Evolutionary conservation across 2,329 filamentous ascomycete genomes (phyloP).

Genomic region (Penicillium griseofulvum): DNA sequence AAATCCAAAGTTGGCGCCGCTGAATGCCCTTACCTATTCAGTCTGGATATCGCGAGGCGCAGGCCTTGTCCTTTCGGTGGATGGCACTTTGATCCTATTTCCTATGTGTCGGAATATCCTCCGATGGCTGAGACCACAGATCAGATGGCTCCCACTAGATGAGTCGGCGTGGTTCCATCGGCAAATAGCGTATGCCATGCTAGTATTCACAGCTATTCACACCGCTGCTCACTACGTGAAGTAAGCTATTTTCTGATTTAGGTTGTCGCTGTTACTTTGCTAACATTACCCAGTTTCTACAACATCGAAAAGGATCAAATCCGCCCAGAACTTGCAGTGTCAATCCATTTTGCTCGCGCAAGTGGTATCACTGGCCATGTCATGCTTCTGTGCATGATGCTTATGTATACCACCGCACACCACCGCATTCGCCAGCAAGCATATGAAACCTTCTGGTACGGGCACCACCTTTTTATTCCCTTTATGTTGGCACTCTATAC

Average conservation of each 20-base stretch:
- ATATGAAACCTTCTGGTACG: constrained; percentile 99
- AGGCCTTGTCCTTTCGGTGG: constrained; percentile 77
- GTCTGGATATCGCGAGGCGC: constrained; percentile 97
- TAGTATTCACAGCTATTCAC: constrained; percentile 79
- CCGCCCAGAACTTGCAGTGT: constrained; percentile 72
- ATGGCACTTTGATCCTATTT: constrained; percentile 82
- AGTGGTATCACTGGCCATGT: constrained; percentile 94
- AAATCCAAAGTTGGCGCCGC: constrained; percentile 66
- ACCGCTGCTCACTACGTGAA: constrained; percentile 88
- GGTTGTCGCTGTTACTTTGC: not conserved
- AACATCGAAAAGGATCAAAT: constrained; percentile 87
- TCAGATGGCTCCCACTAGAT: constrained; percentile 87
- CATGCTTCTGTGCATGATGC: constrained; percentile 97
- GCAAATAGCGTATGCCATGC: constrained; percentile 84
- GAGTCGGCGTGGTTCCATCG: constrained; percentile 97
- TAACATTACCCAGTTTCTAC: constrained; percentile 68
- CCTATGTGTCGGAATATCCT: constrained; percentile 94
- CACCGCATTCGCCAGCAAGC: constrained; percentile 92
- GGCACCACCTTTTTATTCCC: constrained; percentile 95
- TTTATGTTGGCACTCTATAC: constrained; percentile 94
- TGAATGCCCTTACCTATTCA: constrained; percentile 81
- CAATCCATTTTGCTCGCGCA: constrained; percentile 87
- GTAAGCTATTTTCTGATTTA: constrained; percentile 50
- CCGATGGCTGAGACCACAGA: constrained; percentile 78
- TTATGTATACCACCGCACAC: constrained; percentile 97